Conservation (phyloP, 495 filamentous ascomycete species). For the Articulospora tetracladia region DNA sequence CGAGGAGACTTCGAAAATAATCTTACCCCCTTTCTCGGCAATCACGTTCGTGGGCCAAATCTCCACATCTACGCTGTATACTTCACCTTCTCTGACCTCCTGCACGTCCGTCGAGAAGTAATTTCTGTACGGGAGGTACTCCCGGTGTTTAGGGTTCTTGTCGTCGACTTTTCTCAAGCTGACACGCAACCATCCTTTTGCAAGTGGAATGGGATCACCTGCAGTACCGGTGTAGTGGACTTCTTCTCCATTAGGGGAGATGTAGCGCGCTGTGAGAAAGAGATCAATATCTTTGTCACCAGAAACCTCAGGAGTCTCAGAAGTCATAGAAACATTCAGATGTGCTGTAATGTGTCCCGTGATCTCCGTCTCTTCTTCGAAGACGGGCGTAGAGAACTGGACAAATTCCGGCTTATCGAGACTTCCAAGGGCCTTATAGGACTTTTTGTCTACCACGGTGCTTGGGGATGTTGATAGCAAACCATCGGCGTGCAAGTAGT, state of each 20-base stretch:
- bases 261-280: conserved; percentile 59
- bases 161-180: conserved; percentile 49
- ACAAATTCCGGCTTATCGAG: conserved; percentile 42
- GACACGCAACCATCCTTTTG: conserved; percentile 56
- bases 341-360: conserved; percentile 63
- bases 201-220: conserved; percentile 42
- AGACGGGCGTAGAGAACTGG: conserved; percentile 50
- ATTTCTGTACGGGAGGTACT: conserved; percentile 55
- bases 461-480: conserved; percentile 26
- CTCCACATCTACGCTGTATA: conserved; percentile 63
- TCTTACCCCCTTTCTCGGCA: conserved; percentile 45
- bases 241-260: conserved; percentile 50
- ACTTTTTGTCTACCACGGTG: conserved; percentile 1
- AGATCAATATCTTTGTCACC: conserved; percentile 53
- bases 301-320: conserved; percentile 28
- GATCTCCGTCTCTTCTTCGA: conserved; percentile 56
- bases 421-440: conserved; percentile 52
- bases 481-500: conserved; percentile 43
- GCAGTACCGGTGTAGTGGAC: conserved; percentile 60
- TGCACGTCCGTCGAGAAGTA: conserved; percentile 55
- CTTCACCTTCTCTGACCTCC: conserved; percentile 47
- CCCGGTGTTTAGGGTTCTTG: conserved; percentile 42
- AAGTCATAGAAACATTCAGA: conserved; percentile 53
- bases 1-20: conserved; percentile 54
- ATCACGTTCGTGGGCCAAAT: conserved; percentile 68